Evolutionary conservation across 2,329 filamentous ascomycete species (phyloP).

Genomic region (Hymenoscyphus infarciens): DNA sequence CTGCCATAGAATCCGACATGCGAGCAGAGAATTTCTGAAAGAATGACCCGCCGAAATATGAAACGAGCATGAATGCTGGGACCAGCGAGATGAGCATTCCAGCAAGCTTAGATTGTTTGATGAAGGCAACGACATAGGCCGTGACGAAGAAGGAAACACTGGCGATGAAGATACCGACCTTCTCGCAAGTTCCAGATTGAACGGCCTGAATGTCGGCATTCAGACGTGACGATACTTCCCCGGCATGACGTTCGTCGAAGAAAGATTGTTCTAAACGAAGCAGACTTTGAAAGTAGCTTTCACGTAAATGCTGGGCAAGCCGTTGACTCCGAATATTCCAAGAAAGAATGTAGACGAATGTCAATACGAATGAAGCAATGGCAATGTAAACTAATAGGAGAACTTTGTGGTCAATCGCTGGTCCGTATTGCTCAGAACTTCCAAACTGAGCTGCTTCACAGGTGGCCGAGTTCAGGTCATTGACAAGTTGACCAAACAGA

Average conservation of each 20-base stretch:
- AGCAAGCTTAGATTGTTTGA: slow-evolving; percentile 51
- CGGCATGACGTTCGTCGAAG: slow-evolving; percentile 51
- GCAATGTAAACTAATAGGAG: slow-evolving; percentile 60
- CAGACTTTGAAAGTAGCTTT: slow-evolving; percentile 48
- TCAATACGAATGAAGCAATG: slow-evolving; percentile 58
- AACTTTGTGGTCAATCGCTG: slow-evolving; percentile 43
- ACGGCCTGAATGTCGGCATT: slow-evolving; percentile 55
- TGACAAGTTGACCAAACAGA: slow-evolving; percentile 61
- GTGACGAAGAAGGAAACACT: slow-evolving; percentile 55
- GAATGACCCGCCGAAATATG: slow-evolving; percentile 46
- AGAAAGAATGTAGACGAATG: slow-evolving; percentile 61
- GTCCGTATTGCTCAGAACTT: slow-evolving; percentile 1
- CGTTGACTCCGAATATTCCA: slow-evolving; percentile 54
- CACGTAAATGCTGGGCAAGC: slow-evolving; percentile 50
- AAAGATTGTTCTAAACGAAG: slow-evolving; percentile 51
- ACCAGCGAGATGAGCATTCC: slow-evolving; percentile 38
- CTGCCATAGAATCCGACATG: slow-evolving; percentile 45
- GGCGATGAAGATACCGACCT: slow-evolving; percentile 53
- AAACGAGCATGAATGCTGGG: slow-evolving; percentile 36
- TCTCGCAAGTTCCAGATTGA: slow-evolving; percentile 55
- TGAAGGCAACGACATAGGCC: slow-evolving; percentile 56
- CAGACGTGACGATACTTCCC: slow-evolving; percentile 47
- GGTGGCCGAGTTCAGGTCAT: slow-evolving; percentile 56
- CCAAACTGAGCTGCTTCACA: slow-evolving; percentile 14
- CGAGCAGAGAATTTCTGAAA: slow-evolving; percentile 42